Evolutionary conservation across 495 filamentous ascomycete genomes (phyloP).

Genomic region (Penicillium verhagenii): DNA sequence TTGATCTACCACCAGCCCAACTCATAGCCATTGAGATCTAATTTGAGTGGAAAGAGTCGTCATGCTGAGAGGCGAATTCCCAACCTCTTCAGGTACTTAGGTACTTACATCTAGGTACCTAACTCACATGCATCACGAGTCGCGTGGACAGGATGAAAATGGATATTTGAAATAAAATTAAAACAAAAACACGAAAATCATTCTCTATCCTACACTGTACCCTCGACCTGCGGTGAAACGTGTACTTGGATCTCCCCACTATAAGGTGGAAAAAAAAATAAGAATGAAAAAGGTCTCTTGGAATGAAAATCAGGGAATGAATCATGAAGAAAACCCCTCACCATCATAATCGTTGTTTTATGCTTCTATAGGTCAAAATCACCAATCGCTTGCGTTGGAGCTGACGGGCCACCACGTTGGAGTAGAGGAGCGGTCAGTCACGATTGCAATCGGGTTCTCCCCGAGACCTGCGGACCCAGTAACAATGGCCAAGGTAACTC

Average conservation of each 20-base stretch:
- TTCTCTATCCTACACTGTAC: slow-evolving; percentile 8
- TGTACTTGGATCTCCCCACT: slow-evolving; percentile 4
- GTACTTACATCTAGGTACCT: neutral
- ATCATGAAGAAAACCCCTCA: neutral
- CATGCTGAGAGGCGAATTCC: neutral
- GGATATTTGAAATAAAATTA: neutral
- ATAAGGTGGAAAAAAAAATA: neutral
- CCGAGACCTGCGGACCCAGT: slow-evolving; percentile 3
- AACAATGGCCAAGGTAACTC: no score
- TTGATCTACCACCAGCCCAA: neutral
- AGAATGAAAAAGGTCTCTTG: neutral
- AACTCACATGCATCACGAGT: neutral
- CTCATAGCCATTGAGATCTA: slow-evolving; percentile 1
- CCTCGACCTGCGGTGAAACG: slow-evolving; percentile 17
- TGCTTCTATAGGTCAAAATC: neutral
- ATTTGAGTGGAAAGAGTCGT: neutral
- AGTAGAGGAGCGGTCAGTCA: slow-evolving; percentile 29
- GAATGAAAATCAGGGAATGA: neutral
- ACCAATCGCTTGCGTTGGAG: neutral
- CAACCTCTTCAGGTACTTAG: neutral
- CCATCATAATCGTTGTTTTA: neutral
- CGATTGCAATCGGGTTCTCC: slow-evolving; percentile 11
- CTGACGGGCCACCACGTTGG: slow-evolving; percentile 10
- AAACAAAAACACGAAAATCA: neutral
- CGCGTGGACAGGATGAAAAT: slow-evolving; percentile 6